Evolutionary conservation across 1,139 yeast species (phyloP).

Genomic region (Chernovozyma sophiae-reginae): DNA sequence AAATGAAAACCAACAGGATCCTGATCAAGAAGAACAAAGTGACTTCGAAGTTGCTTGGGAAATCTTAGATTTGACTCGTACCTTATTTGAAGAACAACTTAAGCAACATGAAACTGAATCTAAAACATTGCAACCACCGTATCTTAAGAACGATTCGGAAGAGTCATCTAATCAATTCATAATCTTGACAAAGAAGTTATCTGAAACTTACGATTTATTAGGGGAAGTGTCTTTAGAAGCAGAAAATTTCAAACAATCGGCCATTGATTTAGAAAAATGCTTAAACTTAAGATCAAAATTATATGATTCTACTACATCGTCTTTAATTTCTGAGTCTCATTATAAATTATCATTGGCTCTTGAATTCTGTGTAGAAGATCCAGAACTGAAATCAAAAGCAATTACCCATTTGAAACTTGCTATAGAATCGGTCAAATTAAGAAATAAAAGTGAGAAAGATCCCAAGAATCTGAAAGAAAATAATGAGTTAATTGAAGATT

Average conservation of each 20-base stretch:
- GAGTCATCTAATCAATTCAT: constrained; percentile 30
- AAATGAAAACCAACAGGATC: constrained; percentile 29
- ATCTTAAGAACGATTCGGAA: constrained; percentile 30
- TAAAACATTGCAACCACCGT: constrained; percentile 23
- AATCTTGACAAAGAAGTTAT: constrained; percentile 48
- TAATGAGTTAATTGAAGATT: constrained; percentile 49
- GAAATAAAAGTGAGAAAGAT: constrained; percentile 27
- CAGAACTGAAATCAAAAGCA: constrained; percentile 46
- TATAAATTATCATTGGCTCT: constrained; percentile 77
- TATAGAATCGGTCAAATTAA: constrained; percentile 52
- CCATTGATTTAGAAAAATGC: constrained; percentile 57
- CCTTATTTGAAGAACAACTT: constrained; percentile 51
- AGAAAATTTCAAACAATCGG: constrained; percentile 76
- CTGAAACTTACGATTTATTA: constrained; percentile 73
- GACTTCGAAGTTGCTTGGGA: constrained; percentile 92
- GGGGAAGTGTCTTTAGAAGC: constrained; percentile 90
- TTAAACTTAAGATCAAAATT: constrained; percentile 54
- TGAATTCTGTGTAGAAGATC: constrained; percentile 62
- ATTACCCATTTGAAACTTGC: constrained; percentile 58
- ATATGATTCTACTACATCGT: constrained; percentile 45
- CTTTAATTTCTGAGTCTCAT: constrained; percentile 72
- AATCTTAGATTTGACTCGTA: constrained; percentile 69
- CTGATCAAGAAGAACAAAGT: constrained; percentile 26
- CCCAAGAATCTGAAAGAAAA: constrained; percentile 39
- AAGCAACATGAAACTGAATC: constrained; percentile 17